Evolutionary conservation across 2,329 filamentous ascomycete genomes (phyloP).

Genomic region (Calonectria honghensis): DNA sequence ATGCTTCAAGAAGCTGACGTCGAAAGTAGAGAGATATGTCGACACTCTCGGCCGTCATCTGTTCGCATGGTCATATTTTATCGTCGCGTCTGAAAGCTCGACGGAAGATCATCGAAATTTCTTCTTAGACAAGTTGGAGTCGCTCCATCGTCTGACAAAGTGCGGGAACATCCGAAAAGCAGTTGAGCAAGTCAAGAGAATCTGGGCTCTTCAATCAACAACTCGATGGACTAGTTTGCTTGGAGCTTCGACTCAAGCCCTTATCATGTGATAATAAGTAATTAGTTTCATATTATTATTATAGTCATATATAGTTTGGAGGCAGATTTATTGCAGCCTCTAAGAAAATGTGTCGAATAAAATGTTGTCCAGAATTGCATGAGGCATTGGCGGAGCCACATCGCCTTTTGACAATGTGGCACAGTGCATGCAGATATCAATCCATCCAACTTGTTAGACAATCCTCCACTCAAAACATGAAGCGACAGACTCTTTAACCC

Average conservation of each 20-base stretch:
- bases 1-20: constrained; percentile 23
- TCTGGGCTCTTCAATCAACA: constrained; percentile 33
- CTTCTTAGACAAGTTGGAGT: constrained; percentile 15
- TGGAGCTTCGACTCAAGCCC: constrained; percentile 27
- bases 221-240: constrained; percentile 33
- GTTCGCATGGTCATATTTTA: constrained; percentile 37
- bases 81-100: constrained; percentile 37
- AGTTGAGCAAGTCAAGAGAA: constrained; percentile 23
- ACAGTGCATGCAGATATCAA: background rate
- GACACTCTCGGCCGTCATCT: constrained; percentile 34
- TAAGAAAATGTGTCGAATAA: background rate
- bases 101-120: constrained; percentile 18
- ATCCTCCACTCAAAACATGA: background rate
- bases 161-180: constrained; percentile 31
- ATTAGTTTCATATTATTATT: background rate
- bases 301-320: background rate
- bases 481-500: background rate
- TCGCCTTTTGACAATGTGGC: background rate
- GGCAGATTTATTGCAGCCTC: background rate
- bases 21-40: constrained; percentile 29
- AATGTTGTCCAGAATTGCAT: background rate
- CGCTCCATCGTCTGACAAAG: constrained; percentile 16
- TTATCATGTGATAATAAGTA: constrained; percentile 18
- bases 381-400: background rate
- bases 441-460: background rate